Base-by-base conservation (phyloP, 495 filamentous ascomycete genomes). In the Trichodelitschia bisporula region DNA sequence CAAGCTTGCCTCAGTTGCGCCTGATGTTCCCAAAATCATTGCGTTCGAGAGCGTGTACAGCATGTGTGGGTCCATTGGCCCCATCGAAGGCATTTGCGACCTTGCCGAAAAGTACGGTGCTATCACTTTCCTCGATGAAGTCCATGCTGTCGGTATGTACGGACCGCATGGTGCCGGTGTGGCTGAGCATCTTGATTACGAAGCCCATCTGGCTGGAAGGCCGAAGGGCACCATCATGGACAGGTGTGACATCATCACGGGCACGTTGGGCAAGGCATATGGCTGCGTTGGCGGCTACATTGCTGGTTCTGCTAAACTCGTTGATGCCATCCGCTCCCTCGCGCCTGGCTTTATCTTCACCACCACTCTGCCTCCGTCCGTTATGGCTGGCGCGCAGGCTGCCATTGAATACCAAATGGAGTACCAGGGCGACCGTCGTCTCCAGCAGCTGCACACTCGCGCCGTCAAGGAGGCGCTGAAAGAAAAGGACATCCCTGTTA, bases 281-380 rank as follows among this genome's bases (percentile, higher is more conserved):
- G 86, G 86, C 32, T 93, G 82, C 46, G 89, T 97, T 16, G 86
- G 86, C 34, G 86, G 86, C 37, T 97, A 97, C 51, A 93, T 95
- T 40, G 86, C 86, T 19, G 86, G 76, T 17, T 84, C 73, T 10
- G 62, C 74, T 24, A 73, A 73, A 42, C 66, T 97, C 50, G 74
- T 97, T 19, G 86, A 97, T 47, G 77, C 76, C n/a, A 73, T 97
- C 39, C 77, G 86, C 36, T 95, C 86, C 1, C 69, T 95, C 13
- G 86, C 86, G 0, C 83, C 86, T 0, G 86, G 86, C 15, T 97
- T 97, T 57, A 97, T 97, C 56, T 97, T 97, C 61, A 97, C 86
- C 13, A 95, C 89, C 3, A 86, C 83, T 2, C 66, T 97, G 21
- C 86, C 86, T 0, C 86, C 86, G 0, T 80, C 89, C 12, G 86